Percentiles rank a stretch among this genome's conserved stretches.
Evolutionary conservation across 2,329 filamentous ascomycete species (phyloP).

Genomic region (Colletotrichum cordylinicola): DNA sequence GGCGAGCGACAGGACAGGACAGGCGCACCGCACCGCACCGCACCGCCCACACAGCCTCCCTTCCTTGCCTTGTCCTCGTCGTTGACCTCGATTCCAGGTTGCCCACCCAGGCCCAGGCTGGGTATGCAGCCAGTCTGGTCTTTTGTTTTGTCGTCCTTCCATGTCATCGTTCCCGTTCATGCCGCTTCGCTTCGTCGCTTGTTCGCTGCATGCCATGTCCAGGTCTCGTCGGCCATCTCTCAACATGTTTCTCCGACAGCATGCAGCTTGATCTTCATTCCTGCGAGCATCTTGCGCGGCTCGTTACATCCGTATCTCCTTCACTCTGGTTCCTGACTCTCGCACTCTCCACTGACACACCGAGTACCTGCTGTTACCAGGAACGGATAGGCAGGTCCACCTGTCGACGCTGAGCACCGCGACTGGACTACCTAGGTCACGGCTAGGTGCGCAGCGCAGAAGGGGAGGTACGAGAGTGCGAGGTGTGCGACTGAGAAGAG

Average conservation of each 20-base stretch:
- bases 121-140: neutral
- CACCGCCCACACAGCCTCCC: conserved; percentile 2
- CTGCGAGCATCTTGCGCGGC: neutral
- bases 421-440: too few species aligned
- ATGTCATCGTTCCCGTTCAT: neutral
- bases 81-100: neutral
- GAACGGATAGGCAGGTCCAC: conserved; percentile 1
- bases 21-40: neutral
- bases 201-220: neutral
- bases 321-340: neutral
- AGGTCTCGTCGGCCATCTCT: neutral
- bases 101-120: too few species aligned
- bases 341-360: neutral
- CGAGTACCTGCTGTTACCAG: neutral
- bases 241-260: neutral
- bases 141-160: neutral
- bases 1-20: neutral
- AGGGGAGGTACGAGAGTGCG: neutral
- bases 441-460: neutral
- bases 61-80: neutral
- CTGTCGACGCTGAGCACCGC: neutral
- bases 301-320: neutral
- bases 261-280: neutral
- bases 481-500: neutral
- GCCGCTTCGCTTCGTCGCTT: neutral